phyloP scores from a whole-genome alignment of 495 filamentous ascomycete species.

The Hypoxylon fuscum region DNA sequence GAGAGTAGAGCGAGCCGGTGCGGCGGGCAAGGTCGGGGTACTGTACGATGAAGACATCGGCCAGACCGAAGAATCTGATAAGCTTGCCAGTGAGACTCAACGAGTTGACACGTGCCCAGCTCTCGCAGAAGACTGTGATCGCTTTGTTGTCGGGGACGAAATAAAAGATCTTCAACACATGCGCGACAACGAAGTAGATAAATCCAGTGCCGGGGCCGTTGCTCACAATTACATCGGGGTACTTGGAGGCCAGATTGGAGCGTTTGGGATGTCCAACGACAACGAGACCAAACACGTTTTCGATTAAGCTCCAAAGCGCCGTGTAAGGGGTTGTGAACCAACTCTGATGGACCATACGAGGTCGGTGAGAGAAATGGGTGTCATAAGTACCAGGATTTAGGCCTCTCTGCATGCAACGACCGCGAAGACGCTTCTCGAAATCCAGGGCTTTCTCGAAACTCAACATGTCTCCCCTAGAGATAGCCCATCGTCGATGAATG shows the following conservation, averaged over 20 bases:
- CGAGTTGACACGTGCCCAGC: slow-evolving; percentile 82
- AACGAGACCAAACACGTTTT: slow-evolving; percentile 60
- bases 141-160: slow-evolving; percentile 51
- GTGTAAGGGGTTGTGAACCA: slow-evolving; percentile 70
- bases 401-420: slow-evolving; percentile 26
- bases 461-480: slow-evolving; percentile 79
- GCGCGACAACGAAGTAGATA: slow-evolving; percentile 75
- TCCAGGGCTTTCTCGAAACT: slow-evolving; percentile 54
- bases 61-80: slow-evolving; percentile 55
- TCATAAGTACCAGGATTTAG: slow-evolving; percentile 56
- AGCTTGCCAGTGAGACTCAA: slow-evolving; percentile 84
- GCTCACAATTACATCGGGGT: slow-evolving; percentile 71
- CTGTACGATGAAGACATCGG: slow-evolving; percentile 57
- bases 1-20: slow-evolving; percentile 3
- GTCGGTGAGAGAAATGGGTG: slow-evolving; percentile 72
- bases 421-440: slow-evolving; percentile 47
- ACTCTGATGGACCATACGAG: slow-evolving; percentile 80
- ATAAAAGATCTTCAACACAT: slow-evolving; percentile 70
- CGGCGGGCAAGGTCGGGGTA: slow-evolving; percentile 38
- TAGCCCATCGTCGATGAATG: slow-evolving; percentile 80
- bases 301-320: slow-evolving; percentile 61
- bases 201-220: slow-evolving; percentile 92
- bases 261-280: slow-evolving; percentile 43
- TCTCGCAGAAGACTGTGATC: slow-evolving; percentile 86
- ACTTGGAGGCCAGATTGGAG: slow-evolving; percentile 52